A percentile compares a stretch with the other conserved stretches of the same genome.
Conservation (phyloP, 164 flowering plant species). For the Vitis rupestris region DNA sequence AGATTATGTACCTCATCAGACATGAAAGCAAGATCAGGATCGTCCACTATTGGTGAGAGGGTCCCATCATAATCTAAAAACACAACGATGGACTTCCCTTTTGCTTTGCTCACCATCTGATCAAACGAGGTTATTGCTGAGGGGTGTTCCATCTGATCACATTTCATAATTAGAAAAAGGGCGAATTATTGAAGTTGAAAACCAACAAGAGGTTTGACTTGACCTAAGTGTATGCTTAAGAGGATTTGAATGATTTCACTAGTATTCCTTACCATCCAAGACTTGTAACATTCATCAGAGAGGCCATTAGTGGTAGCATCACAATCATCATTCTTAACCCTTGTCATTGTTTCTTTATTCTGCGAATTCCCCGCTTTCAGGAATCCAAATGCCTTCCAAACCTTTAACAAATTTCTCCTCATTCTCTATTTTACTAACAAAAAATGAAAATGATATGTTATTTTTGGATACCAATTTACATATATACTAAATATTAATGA, state of each 20-base stretch:
- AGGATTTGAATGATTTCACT: not conserved
- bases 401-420: slow-evolving; percentile 17
- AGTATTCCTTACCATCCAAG: slow-evolving; percentile 44
- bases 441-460: not conserved
- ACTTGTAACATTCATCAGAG: slow-evolving; percentile 19
- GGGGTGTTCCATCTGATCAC: slow-evolving; percentile 53
- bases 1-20: slow-evolving; percentile 45
- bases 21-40: slow-evolving; percentile 70
- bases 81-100: slow-evolving; percentile 54
- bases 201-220: too few species aligned
- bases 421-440: slow-evolving; percentile 4
- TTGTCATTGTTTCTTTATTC: slow-evolving; percentile 18
- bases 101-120: slow-evolving; percentile 32
- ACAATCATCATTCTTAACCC: slow-evolving; percentile 16
- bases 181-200: not conserved
- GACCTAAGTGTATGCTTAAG: not conserved
- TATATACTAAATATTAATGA: too few species aligned
- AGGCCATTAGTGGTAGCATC: not conserved
- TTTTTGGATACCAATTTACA: too few species aligned
- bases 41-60: slow-evolving; percentile 63
- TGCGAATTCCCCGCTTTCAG: slow-evolving; percentile 16
- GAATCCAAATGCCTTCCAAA: slow-evolving; percentile 33
- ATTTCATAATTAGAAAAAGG: not conserved
- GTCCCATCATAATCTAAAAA: slow-evolving; percentile 79
- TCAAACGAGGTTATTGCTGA: slow-evolving; percentile 54